These are phyloP conservation scores for Haberlea rhodopensis DNA, from an alignment of 257 asterid species.

Conservation along the genomic window DNA sequence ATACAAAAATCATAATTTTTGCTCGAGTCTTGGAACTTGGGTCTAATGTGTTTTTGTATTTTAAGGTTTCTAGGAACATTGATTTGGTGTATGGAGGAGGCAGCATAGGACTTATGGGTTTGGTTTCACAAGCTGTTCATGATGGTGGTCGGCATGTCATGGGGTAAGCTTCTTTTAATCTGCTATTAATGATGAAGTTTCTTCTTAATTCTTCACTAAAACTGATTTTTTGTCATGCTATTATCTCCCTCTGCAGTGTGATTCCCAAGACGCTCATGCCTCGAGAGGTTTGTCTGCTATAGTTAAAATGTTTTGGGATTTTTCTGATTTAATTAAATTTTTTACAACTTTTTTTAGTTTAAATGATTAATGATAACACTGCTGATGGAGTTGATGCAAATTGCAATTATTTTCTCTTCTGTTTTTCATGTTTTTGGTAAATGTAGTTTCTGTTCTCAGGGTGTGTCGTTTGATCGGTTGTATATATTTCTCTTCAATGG, in stretches of 20 bases:
- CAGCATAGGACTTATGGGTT: constrained; percentile 95
- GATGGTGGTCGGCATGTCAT: constrained; percentile 90
- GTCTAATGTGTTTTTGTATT: constrained; percentile 21
- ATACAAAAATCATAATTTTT: neutral
- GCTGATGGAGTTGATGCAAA: constrained; percentile 8
- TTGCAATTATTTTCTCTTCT: neutral
- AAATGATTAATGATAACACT: constrained; percentile 26
- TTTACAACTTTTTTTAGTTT: neutral
- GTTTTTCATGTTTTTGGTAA: neutral
- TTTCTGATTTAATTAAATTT: neutral
- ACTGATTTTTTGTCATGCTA: constrained; percentile 46
- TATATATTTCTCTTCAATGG: neutral
- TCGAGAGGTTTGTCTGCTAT: constrained; percentile 53
- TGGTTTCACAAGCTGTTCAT: constrained; percentile 93
- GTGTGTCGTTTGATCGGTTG: no score
- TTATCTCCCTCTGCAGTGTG: constrained; percentile 51
- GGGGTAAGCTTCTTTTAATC: constrained; percentile 48
- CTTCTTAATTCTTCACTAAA: constrained; percentile 28
- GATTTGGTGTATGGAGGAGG: constrained; percentile 99
- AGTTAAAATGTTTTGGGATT: constrained; percentile 33
- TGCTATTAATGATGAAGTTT: constrained; percentile 1
- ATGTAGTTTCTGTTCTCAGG: no score
- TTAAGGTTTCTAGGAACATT: constrained; percentile 75
- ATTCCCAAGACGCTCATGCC: constrained; percentile 77
- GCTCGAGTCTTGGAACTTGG: constrained; percentile 11